Evolutionary conservation across 2,329 filamentous ascomycete genomes (phyloP), one percentile per base, ranked within the genome.

Genomic region (Rosellinia necatrix): DNA sequence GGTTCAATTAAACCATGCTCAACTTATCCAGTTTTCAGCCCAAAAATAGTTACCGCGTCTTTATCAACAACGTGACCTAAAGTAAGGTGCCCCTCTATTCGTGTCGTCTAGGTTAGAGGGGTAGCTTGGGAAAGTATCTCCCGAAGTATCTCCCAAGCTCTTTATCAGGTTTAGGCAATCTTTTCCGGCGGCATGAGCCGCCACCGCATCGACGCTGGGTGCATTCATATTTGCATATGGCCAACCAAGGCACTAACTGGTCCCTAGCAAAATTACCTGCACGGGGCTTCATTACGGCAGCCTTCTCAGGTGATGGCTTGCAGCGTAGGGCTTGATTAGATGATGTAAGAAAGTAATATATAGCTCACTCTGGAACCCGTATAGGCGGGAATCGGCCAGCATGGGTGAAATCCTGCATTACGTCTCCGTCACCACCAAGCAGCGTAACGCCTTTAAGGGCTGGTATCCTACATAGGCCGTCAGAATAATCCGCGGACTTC

Each of bases 101-200:
- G n/a, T n/a, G n/a, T n/a, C n/a, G n/a, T n/a, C n/a, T n/a, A n/a
- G n/a, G n/a, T n/a, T 30, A n/a, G n/a, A 40, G 27, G 32, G 13
- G n/a, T 35, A 15, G 13, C 17, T 34, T 6, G 27, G 27, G n/a
- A 9, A 41, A 21, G 17, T 48, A 17, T 42, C 10, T 27, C 38
- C 13, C 12, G 4, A 42, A 25, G 25, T 22, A 48, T 48, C 21
- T 24, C 25, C 42, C 12, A 27, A 27, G 12, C 27, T 27, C 51
- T 43, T 50, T 17, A 27, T 37, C 13, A 38, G 17, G 29, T 38
- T 30, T 22, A 25, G n/a, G n/a, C n/a, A n/a, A n/a, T n/a, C n/a
- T n/a, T n/a, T n/a, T n/a, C n/a, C n/a, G n/a, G 21, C 32, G 30
- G 44, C 43, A 35, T 47, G n/a, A 37, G 44, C 44, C 24, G 34